Conservation (phyloP, 148 eudicot species). For the Oxyria digyna region DNA sequence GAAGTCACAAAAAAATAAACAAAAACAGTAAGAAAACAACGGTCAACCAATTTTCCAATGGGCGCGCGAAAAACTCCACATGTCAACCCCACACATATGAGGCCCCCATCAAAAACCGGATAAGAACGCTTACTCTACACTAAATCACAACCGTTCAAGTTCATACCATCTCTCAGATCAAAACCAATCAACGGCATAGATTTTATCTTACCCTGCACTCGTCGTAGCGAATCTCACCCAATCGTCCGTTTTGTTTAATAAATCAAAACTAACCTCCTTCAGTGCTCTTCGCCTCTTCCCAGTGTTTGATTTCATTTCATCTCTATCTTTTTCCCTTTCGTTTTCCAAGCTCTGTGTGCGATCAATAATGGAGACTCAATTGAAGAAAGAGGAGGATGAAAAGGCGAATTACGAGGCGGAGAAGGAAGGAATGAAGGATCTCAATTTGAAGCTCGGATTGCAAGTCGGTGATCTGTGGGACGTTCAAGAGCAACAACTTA, state of each 20-base stretch:
- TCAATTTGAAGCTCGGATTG: conserved; percentile 39
- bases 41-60: not conserved
- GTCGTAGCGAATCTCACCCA: not conserved
- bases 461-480: conserved; percentile 91
- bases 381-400: conserved; percentile 11
- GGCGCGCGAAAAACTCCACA: conserved; percentile 3
- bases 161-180: not conserved
- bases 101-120: conserved; percentile 22
- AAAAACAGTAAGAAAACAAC: not conserved
- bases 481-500: conserved; percentile 42
- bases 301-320: not conserved
- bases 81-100: not conserved
- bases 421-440: conserved; percentile 13
- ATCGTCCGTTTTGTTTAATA: not conserved
- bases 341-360: not conserved
- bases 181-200: not conserved
- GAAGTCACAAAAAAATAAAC: not conserved
- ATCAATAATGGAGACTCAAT: conserved; percentile 12
- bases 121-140: conserved; percentile 1
- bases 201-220: not conserved
- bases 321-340: not conserved
- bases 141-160: conserved; percentile 2
- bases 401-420: conserved; percentile 11
- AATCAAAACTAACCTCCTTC: not conserved
- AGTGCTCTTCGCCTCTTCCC: conserved; percentile 4